Base-by-base conservation (phyloP, 208 protist species). In the Acanthamoeba culbertsoni region DNA sequence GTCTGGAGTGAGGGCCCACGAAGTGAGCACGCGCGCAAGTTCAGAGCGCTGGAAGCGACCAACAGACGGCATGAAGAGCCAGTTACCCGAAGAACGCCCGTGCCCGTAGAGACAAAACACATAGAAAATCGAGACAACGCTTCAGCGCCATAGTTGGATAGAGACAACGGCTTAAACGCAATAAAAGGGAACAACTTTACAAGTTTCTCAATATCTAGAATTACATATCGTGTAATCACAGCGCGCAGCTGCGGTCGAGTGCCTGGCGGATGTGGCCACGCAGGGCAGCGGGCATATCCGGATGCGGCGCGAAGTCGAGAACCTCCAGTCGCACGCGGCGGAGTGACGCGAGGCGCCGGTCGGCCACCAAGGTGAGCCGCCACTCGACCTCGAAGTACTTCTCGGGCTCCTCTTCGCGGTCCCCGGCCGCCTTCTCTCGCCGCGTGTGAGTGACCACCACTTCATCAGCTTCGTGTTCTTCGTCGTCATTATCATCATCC, bases 361-460 rank as follows among this genome's bases (percentile, higher is more conserved):
- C 73, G 23, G 73, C 37, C n/a, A 57, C 73, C 73, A 84, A n/a
- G 42, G 73, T 84, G 73, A 84, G 40, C 42, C 73, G 73, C 82
- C 82, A 90, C 42, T 90, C 82, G 53, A 90, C 82, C 35, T 90
- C 82, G 42, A 90, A 90, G 53, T 90, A 90, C 20, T 28, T n/a
- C 55, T 90, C 82, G 23, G 46, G 53, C 2, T 90, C 51, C 42
- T 51, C 37, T 5, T 40, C 23, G 5, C 5, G 43, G 37, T 84
- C 43, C 10, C 33, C 82, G n/a, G 82, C 37, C 35, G 82, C 59
- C 18, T 20, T 12, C 51, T 90, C 82, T 6, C 82, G 55, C 31
- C 82, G 82, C 82, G 82, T 90, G 42, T 90, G 82, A 31, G 46
- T 90, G 5, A 90, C 82, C 82, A 48, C 82, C 45, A 90, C 82